Evolutionary conservation across 768 basidiomycete genomes (phyloP), one percentile per base, ranked within the genome.

Genomic region (Pleurotus tuber-regium): DNA sequence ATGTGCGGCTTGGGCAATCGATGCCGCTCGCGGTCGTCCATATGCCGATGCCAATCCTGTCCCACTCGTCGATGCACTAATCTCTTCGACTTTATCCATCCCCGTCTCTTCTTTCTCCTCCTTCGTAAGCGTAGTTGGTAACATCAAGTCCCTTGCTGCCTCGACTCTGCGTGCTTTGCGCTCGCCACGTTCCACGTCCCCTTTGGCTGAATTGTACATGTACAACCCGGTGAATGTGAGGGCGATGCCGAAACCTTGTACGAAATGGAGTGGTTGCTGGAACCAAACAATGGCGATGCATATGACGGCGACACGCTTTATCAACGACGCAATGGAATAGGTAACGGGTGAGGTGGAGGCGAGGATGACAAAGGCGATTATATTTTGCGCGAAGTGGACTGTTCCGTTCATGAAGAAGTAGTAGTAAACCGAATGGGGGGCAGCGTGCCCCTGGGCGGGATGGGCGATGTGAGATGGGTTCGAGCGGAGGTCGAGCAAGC

Each of bases 201-300:
- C 73, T 69, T 97, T 99, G 30, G 96, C 90, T 41, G 81, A 82
- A 73, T 99, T 97, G 72, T 99, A 99, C 86, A 98, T 84, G 72
- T 87, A 98, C 36, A 99, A 73, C 0, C 97, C 97, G 12, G 80
- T 69, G 58, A 94, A 98, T 0, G 97, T 97, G 71, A 97, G 65
- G 16, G 73, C 73, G 61, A 99, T 99, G n/a, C 97, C 97, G 43
- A 89, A 63, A 3, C 79, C 94, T 68, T 98, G 94, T 16, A 97
- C 61, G 8, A 80, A 82, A 54, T 95, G 88, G 14, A 98, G 82
- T 29, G 76, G 64, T 71, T 98, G 96, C 51, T 79, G 85, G 73
- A 98, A 98, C 96, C 96, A 99, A 44, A 94, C 75, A 63, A 99
- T 90, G 16, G 97, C 97, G 60, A 98, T 89, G 72, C 93, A 95